Evolutionary conservation across 257 asterid species (phyloP).

Genomic region (Lithospermum erythrorhizon): DNA sequence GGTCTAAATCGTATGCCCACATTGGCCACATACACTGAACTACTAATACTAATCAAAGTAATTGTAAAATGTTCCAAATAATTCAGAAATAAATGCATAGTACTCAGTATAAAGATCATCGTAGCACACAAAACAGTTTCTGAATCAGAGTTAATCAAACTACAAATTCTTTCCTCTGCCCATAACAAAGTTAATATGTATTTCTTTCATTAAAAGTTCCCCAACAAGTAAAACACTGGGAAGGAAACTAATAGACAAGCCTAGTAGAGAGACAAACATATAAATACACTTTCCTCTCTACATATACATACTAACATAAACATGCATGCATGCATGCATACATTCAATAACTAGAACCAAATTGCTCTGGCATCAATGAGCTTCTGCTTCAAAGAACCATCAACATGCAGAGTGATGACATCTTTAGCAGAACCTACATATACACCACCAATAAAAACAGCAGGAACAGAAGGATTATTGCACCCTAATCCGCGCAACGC

Average conservation of each 20-base stretch:
- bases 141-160: too few relatives aligned
- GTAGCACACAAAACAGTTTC: too few relatives aligned
- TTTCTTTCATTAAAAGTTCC: neutral
- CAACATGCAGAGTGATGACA: constrained; percentile 18
- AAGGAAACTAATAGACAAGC: neutral
- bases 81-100: too few relatives aligned
- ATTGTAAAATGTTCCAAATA: too few relatives aligned
- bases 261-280: neutral
- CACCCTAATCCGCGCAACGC: constrained; percentile 16
- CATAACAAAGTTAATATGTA: too few relatives aligned
- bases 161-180: too few relatives aligned
- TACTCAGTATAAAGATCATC: too few relatives aligned
- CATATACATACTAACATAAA: neutral
- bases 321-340: neutral
- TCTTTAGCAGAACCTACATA: constrained; percentile 19
- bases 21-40: too few relatives aligned
- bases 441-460: constrained; percentile 17
- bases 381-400: constrained; percentile 19
- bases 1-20: too few relatives aligned
- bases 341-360: constrained; percentile 8
- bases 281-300: neutral
- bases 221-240: neutral
- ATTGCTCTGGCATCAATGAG: constrained; percentile 20
- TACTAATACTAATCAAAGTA: too few relatives aligned
- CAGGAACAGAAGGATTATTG: constrained; percentile 14